Evolutionary conservation across 345 rosid species (phyloP).

Genomic region (Cardiospermum halicacabum): DNA sequence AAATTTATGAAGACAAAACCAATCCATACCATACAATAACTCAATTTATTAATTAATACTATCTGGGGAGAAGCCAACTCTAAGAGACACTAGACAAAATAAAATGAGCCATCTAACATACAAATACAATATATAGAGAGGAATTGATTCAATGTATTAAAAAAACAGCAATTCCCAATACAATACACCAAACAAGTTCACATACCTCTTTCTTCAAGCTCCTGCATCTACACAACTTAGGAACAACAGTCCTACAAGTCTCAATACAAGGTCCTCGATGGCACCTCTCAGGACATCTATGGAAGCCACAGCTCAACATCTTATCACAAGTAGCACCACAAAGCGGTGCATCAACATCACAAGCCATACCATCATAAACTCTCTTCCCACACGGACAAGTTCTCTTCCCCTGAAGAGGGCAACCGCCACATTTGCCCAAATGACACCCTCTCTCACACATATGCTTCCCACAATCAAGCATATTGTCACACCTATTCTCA

Average conservation of each 20-base stretch:
- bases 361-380: slow-evolving; percentile 64
- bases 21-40: no score
- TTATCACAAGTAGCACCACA: slow-evolving; percentile 90
- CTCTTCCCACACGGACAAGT: slow-evolving; percentile 89
- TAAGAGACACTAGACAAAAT: slow-evolving; percentile 1
- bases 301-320: slow-evolving; percentile 61
- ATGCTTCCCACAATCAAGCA: slow-evolving; percentile 66
- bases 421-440: slow-evolving; percentile 63
- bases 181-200: neutral
- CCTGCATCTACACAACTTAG: slow-evolving; percentile 72
- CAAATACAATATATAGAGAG: slow-evolving; percentile 24
- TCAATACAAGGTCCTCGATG: slow-evolving; percentile 75
- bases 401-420: slow-evolving; percentile 79
- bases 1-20: neutral
- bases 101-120: neutral
- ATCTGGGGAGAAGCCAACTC: neutral
- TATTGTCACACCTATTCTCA: slow-evolving; percentile 52
- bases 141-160: slow-evolving; percentile 39
- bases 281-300: slow-evolving; percentile 83
- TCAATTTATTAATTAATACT: neutral
- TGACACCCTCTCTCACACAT: slow-evolving; percentile 78
- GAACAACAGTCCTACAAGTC: slow-evolving; percentile 74
- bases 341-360: slow-evolving; percentile 62
- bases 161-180: slow-evolving; percentile 15
- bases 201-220: slow-evolving; percentile 83